A percentile compares a stretch with the other conserved stretches of the same genome.
Evolutionary conservation across 148 eudicot species (phyloP).

Genomic region (Chenopodium album): DNA sequence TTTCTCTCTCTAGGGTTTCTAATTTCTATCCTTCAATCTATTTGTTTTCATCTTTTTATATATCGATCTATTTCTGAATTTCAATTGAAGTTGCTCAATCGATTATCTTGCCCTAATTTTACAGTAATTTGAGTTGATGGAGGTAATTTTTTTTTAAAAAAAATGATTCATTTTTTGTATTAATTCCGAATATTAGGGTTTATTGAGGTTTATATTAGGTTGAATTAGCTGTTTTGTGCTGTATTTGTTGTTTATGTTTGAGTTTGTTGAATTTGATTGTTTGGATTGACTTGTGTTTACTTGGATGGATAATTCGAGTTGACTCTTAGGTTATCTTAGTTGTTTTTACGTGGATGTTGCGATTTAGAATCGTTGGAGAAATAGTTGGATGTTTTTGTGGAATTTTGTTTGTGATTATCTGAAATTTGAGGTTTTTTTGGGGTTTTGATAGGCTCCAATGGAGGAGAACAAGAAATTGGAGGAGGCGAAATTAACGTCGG

Average conservation of each 20-base stretch:
- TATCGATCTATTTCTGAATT: not conserved
- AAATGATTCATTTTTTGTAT: not conserved
- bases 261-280: conserved; percentile 6
- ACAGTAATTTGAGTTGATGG: conserved; percentile 17
- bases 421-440: conserved; percentile 1
- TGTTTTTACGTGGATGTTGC: not conserved
- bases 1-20: conserved; percentile 37
- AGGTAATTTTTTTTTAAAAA: conserved; percentile 22
- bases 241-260: not conserved
- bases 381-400: not conserved
- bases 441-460: conserved; percentile 29
- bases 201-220: not conserved
- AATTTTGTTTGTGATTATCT: no score
- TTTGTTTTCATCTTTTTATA: not conserved
- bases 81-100: not conserved
- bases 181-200: not conserved
- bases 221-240: not conserved
- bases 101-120: conserved; percentile 17
- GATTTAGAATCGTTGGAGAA: not conserved
- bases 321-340: not conserved
- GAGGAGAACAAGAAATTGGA: conserved; percentile 52
- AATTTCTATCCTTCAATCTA: conserved; percentile 23
- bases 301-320: conserved; percentile 15
- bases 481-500: conserved; percentile 64
- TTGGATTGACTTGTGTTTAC: conserved; percentile 27